phyloP scores from a whole-genome alignment of 805 yeast genomes.

The Saccharomycopsis schoenii region DNA sequence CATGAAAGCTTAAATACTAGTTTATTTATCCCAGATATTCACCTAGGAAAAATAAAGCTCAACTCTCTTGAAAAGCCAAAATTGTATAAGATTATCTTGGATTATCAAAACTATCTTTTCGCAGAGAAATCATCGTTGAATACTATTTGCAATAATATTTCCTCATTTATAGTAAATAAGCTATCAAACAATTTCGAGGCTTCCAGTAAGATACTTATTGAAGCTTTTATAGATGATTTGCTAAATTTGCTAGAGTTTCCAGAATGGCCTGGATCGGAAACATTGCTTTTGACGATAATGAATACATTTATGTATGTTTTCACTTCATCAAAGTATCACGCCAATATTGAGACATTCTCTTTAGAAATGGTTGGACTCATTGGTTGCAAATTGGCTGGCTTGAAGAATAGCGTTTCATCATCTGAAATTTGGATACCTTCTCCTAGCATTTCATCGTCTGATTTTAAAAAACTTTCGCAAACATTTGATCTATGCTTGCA shows the following conservation, averaged over 20 bases:
- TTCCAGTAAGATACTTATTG: slow-evolving; percentile 32
- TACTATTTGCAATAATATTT: slow-evolving; percentile 10
- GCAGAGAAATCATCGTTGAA: slow-evolving; percentile 20
- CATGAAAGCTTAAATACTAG: slow-evolving; percentile 12
- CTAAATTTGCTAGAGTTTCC: slow-evolving; percentile 39
- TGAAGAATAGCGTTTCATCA: slow-evolving; percentile 23
- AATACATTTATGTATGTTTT: slow-evolving; percentile 33
- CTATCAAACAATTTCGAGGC: slow-evolving; percentile 27
- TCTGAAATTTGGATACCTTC: slow-evolving; percentile 3
- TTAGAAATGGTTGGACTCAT: slow-evolving; percentile 55
- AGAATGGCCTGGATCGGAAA: slow-evolving; percentile 54
- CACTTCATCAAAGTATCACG: slow-evolving; percentile 29
- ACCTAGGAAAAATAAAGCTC: slow-evolving; percentile 16
- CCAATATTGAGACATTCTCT: slow-evolving; percentile 38
- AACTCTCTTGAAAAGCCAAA: slow-evolving; percentile 15
- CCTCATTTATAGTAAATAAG: slow-evolving; percentile 23
- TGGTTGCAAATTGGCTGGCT: slow-evolving; percentile 39
- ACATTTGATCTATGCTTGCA: slow-evolving; percentile 13
- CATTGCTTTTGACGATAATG: slow-evolving; percentile 36
- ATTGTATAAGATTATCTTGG: slow-evolving; percentile 20
- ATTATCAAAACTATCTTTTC: slow-evolving; percentile 19
- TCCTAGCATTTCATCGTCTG: slow-evolving; percentile 5
- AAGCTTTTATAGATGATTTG: slow-evolving; percentile 48
- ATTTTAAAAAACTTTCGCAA: slow-evolving; percentile 8
- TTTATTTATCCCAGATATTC: slow-evolving; percentile 13